Base-by-base conservation (phyloP, 805 yeast species). In the Kregervanrija pseudodelftensis region DNA sequence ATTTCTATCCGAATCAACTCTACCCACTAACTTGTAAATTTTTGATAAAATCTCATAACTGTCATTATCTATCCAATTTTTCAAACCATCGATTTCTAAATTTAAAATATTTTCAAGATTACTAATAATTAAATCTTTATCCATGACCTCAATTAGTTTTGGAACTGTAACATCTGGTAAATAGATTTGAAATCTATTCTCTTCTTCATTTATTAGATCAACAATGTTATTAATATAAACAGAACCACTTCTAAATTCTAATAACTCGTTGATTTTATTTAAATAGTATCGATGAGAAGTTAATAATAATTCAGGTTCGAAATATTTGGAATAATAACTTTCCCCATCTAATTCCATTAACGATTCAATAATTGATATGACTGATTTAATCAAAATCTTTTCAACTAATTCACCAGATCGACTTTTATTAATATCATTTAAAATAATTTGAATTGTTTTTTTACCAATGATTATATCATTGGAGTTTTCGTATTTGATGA, bases 281-380 rank as follows among this genome's bases (percentile, higher is more conserved):
- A 65, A 56, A 57, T 82, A 90, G 58, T 74, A 86, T 1, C 63
- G 61, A 45, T 70, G 74, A 1, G 91, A 76, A 31, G 71, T 71
- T 4, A 66, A 57, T 41, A 86, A 55, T 37, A 86, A 72, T 41
- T 59, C 64, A 0, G 87, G 89, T 53, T 87, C 95, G 59, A 89
- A 84, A 37, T 66, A 71, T 14, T 69, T 72, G 22, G 70, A 66
- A 56, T 84, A 88, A 50, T 79, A 82, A 44, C 76, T 80, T 46
- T 81, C 89, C 5, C 76, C 74, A 16, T 64, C 59, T n/a, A 60
- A 68, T 36, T 77, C 83, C 4, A 70, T 63, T 33, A 86, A 63
- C 5, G 81, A 65, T 55, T 86, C 93, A 58, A 86, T 72, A 89
- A 90, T 85, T 36, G 69, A 70, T 12, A 87, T 72, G 9, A 79